Conservation (phyloP, 2,329 filamentous ascomycete species). For the Fusarium sulawesiense region DNA sequence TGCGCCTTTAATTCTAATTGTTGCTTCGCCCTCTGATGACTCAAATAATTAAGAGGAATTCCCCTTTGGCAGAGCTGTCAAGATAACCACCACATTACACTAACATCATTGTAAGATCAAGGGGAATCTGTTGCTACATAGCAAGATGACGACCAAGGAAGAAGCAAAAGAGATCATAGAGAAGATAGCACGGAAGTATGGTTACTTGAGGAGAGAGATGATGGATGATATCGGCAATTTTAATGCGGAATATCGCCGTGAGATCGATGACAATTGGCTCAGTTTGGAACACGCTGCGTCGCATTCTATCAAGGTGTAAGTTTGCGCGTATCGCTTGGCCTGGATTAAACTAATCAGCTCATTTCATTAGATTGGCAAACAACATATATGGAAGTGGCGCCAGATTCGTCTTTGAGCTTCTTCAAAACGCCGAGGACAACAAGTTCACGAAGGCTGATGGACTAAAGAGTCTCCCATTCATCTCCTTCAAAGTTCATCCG, state of each 20-base stretch:
- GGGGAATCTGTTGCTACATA: too few species aligned
- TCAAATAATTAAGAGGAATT: too few species aligned
- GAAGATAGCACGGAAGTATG: too few species aligned
- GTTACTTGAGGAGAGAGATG: too few species aligned
- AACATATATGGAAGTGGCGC: slow-evolving; percentile 36
- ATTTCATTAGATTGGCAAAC: too few species aligned
- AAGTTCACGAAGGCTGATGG: too few species aligned
- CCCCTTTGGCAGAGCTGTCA: too few species aligned
- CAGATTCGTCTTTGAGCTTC: slow-evolving; percentile 38
- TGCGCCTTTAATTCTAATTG: neutral
- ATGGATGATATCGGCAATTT: slow-evolving; percentile 31
- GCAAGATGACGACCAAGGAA: neutral
- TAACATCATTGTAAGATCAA: too few species aligned
- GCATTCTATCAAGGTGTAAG: slow-evolving; percentile 33
- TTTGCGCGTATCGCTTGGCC: too few species aligned
- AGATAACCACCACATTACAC: too few species aligned
- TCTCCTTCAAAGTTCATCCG: slow-evolving; percentile 30
- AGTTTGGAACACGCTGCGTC: slow-evolving; percentile 26
- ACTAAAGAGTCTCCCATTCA: too few species aligned
- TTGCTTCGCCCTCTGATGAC: neutral
- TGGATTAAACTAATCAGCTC: too few species aligned
- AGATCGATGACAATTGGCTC: slow-evolving; percentile 36
- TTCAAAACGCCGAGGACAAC: slow-evolving; percentile 38
- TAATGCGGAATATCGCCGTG: slow-evolving; percentile 27
- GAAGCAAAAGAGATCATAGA: slow-evolving; percentile 27